Conservation (phyloP, 441 rosid species). For the Pelargonium cotyledonis region DNA sequence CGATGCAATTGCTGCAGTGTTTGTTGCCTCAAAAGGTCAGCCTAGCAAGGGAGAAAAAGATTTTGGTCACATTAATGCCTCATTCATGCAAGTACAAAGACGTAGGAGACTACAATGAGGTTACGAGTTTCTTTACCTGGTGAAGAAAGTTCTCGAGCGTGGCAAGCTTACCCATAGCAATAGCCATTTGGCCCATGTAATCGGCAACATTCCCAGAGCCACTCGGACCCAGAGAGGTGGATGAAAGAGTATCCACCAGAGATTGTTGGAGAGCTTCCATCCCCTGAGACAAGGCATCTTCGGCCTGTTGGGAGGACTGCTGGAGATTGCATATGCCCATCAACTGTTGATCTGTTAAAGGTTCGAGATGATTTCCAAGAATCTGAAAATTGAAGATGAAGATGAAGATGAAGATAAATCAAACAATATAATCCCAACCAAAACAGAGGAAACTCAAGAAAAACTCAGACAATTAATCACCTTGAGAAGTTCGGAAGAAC, state of each 20-base stretch:
- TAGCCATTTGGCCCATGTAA: conserved; percentile 91
- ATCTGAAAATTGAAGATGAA: conserved; percentile 36
- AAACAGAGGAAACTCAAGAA: not conserved
- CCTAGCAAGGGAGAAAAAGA: conserved; percentile 35
- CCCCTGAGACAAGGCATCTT: conserved; percentile 94
- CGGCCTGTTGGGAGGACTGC: conserved; percentile 91
- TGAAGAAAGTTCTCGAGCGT: conserved; percentile 81
- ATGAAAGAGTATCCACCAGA: conserved; percentile 67
- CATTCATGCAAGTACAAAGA: too few relatives aligned
- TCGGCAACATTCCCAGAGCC: conserved; percentile 68
- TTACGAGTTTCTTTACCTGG: conserved; percentile 40
- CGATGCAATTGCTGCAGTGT: conserved; percentile 83
- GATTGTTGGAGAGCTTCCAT: conserved; percentile 95
- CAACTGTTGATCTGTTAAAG: conserved; percentile 81
- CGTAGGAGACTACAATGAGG: not conserved
- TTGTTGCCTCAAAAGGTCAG: conserved; percentile 84
- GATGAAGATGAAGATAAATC: not conserved
- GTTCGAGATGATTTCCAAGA: conserved; percentile 78
- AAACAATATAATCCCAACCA: not conserved
- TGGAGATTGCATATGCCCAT: conserved; percentile 89
- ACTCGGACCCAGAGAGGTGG: conserved; percentile 52
- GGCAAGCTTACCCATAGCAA: conserved; percentile 79
- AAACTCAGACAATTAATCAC: conserved; percentile 26
- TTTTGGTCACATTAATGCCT: not conserved
- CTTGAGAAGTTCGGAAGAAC: conserved; percentile 89